Evolutionary conservation across 768 basidiomycete species (phyloP).

Genomic region (Tricholoma sp.): DNA sequence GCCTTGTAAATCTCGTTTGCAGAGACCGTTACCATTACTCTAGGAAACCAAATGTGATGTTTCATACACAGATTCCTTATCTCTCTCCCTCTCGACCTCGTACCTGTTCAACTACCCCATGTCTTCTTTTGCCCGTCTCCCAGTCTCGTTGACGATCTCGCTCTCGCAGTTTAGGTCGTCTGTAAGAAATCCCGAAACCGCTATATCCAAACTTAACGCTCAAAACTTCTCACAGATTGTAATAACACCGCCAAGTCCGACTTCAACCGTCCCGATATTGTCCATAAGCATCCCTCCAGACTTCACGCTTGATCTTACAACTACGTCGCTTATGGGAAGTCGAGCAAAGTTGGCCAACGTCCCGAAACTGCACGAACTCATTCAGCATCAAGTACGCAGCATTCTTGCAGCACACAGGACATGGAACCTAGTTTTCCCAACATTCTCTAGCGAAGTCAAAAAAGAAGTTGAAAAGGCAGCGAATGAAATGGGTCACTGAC

Average conservation of each 20-base stretch:
- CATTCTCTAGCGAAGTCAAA: conserved; percentile 39
- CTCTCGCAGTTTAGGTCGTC: conserved; percentile 69
- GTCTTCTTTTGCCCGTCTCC: conserved; percentile 76
- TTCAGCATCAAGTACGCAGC: conserved; percentile 76
- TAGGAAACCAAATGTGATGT: conserved; percentile 83
- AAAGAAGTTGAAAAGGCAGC: conserved; percentile 28
- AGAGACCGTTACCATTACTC: conserved; percentile 3
- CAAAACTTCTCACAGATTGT: conserved; percentile 41
- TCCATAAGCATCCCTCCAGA: conserved; percentile 76
- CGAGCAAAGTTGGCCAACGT: conserved; percentile 97
- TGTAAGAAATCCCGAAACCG: conserved; percentile 32
- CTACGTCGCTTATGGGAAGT: conserved; percentile 90
- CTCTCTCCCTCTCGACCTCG: conserved; percentile 78
- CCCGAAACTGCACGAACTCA: conserved; percentile 94
- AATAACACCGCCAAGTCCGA: conserved; percentile 54
- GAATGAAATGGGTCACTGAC: conserved; percentile 15
- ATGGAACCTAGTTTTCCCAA: conserved; percentile 68
- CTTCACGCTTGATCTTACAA: conserved; percentile 82
- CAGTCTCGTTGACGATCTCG: conserved; percentile 76
- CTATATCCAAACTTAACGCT: neutral
- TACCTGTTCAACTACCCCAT: conserved; percentile 84
- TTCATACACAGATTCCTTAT: conserved; percentile 77
- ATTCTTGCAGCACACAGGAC: conserved; percentile 53
- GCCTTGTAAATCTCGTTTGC: neutral
- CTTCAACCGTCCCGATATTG: conserved; percentile 53